Base-by-base conservation (phyloP, 2,329 filamentous ascomycete genomes). In the Verticillium dahliae region DNA sequence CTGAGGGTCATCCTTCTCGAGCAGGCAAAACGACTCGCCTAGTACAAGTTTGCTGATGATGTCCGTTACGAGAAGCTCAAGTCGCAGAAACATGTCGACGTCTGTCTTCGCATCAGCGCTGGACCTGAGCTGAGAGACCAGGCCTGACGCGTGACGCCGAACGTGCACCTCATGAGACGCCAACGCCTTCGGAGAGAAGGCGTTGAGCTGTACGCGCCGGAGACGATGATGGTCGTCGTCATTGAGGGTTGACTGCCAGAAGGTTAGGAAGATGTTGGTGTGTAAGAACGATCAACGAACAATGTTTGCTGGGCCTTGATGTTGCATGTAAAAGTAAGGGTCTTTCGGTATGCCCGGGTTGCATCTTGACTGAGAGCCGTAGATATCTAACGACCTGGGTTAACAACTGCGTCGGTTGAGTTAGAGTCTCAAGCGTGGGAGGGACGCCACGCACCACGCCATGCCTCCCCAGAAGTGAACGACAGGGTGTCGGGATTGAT, bases 401-500 rank as follows among this genome's bases (percentile, higher is more conserved):
- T 52, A 52, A n/a, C 10, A 27, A 52, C 45, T 52, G 3, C 45
- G n/a, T 18, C 22, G 18, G 9, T 52, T 52, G 22, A 27, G 45
- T 18, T 3, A 22, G 11, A n/a, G 45, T 10, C 18, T 10, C 18
- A 18, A 27, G 27, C 18, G 22, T 18, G 9, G 4, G 7, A 22
- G 18, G 45, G 45, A 27, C 7, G 3, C n/a, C 14, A 15, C 54
- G 33, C 18, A 56, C 54, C 54, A 34, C 33, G 54, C 73, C 75
- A 78, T 2, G 68, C 68, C 2, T 71, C 62, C 6, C 70, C 66
- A 22, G 72, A 67, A 54, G 70, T 74, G 66, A 79, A 82, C 1
- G 78, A 76, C 3, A 83, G 73, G 65, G 82, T 78, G 61, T 79
- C 72, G 2, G 81, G 80, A 4, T 73, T 74, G 52, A 81, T 69